Conservation (phyloP, 192 early-diverging fungal genomes). For the Gonapodya sp. region DNA sequence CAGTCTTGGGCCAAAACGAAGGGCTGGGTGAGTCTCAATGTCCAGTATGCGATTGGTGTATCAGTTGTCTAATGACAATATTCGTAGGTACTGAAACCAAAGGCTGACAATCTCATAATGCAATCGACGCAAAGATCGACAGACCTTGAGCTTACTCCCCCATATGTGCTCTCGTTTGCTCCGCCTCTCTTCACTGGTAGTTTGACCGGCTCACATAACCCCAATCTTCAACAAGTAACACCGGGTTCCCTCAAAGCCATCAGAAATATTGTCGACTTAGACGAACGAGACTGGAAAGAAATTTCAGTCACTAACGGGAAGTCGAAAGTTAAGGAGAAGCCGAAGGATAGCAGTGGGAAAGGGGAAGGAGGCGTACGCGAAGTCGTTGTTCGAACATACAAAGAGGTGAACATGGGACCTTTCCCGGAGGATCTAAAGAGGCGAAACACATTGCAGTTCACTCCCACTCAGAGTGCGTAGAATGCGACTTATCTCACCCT, state of each 20-base stretch:
- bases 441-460: conserved; percentile 72
- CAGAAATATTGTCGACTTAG: background rate
- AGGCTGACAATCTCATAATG: conserved; percentile 19
- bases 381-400: conserved; percentile 55
- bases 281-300: conserved; percentile 26
- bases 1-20: background rate
- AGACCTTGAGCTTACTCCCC: conserved; percentile 36
- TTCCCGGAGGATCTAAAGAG: conserved; percentile 60
- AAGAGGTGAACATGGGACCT: conserved; percentile 57
- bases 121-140: conserved; percentile 16
- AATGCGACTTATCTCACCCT: background rate
- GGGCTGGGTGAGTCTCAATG: background rate
- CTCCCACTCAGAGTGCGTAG: conserved; percentile 60
- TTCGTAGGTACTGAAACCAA: conserved; percentile 59
- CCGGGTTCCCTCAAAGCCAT: background rate
- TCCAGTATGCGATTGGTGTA: conserved; percentile 71
- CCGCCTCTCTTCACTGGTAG: conserved; percentile 25
- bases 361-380: conserved; percentile 26
- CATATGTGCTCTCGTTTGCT: conserved; percentile 69
- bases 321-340: background rate
- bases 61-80: conserved; percentile 77
- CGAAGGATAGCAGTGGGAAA: conserved; percentile 29
- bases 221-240: conserved; percentile 11
- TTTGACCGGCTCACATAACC: conserved; percentile 14
- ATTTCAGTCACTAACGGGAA: background rate